Evolutionary conservation across 495 filamentous ascomycete genomes (phyloP).

Genomic region (Monascus purpureus): DNA sequence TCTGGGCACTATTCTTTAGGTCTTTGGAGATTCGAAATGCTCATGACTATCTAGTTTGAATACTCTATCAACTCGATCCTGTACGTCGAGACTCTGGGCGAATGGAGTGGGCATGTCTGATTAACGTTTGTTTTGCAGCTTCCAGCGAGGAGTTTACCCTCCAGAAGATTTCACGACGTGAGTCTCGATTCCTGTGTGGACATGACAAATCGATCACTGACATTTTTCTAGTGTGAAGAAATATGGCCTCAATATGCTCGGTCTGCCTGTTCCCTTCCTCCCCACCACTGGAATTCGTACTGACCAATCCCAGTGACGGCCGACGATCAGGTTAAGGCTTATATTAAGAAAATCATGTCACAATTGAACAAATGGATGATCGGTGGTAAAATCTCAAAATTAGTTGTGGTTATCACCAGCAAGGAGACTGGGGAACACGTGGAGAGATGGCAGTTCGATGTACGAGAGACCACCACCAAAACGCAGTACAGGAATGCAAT

Average conservation of each 20-base stretch:
- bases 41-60: conserved; percentile 55
- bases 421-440: conserved; percentile 94
- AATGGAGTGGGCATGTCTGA: conserved; percentile 1
- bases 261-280: conserved; percentile 21
- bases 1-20: not conserved
- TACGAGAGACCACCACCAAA: conserved; percentile 19
- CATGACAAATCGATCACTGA: conserved; percentile 1
- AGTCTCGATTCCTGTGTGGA: conserved; percentile 13
- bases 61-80: conserved; percentile 94
- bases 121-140: conserved; percentile 30
- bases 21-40: not conserved
- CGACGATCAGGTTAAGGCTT: conserved; percentile 96
- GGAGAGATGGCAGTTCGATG: conserved; percentile 97
- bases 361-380: conserved; percentile 95
- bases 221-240: conserved; percentile 63
- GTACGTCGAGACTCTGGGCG: conserved; percentile 18
- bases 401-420: conserved; percentile 88
- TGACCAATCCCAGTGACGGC: conserved; percentile 48
- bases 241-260: conserved; percentile 97
- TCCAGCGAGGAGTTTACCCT: conserved; percentile 94
- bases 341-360: conserved; percentile 97
- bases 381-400: conserved; percentile 87
- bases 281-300: not conserved
- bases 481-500: conserved; percentile 1
- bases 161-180: conserved; percentile 94